Conservation (phyloP, 768 basidiomycete genomes). For the Macrolepiota albuminosa region DNA sequence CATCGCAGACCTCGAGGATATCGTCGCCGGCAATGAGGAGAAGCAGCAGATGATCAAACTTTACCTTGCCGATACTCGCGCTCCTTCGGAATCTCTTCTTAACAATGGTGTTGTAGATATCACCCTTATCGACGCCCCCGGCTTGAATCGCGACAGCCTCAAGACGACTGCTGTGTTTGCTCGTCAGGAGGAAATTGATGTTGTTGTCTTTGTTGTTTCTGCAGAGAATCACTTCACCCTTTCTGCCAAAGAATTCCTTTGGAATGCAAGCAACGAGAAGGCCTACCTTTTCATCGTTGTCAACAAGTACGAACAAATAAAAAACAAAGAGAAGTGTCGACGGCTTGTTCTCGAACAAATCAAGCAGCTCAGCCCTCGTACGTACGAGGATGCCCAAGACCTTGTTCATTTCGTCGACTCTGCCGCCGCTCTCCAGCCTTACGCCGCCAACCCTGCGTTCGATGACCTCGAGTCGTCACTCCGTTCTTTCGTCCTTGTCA, state of each 20-base stretch:
- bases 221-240: slow-evolving; percentile 99
- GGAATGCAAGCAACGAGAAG: slow-evolving; percentile 92
- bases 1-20: slow-evolving; percentile 69
- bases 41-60: slow-evolving; percentile 78
- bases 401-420: slow-evolving; percentile 99
- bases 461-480: slow-evolving; percentile 86
- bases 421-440: slow-evolving; percentile 63
- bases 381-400: slow-evolving; percentile 86
- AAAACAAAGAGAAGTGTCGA: slow-evolving; percentile 91
- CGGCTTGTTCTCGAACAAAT: slow-evolving; percentile 90
- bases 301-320: slow-evolving; percentile 95
- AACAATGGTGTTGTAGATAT: slow-evolving; percentile 97
- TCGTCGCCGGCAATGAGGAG: slow-evolving; percentile 73
- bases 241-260: slow-evolving; percentile 91
- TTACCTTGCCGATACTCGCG: slow-evolving; percentile 80
- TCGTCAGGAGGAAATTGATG: slow-evolving; percentile 97
- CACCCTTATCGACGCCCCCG: slow-evolving; percentile 97
- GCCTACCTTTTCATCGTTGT: slow-evolving; percentile 98
- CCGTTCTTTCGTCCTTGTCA: slow-evolving; percentile 92
- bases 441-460: slow-evolving; percentile 65
- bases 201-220: slow-evolving; percentile 95
- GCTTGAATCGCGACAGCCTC: slow-evolving; percentile 90
- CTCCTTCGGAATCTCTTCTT: slow-evolving; percentile 77
- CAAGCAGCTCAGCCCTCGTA: slow-evolving; percentile 85
- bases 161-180: slow-evolving; percentile 95